Base-by-base conservation (phyloP, 805 yeast species). In the Candida nanaspora region DNA sequence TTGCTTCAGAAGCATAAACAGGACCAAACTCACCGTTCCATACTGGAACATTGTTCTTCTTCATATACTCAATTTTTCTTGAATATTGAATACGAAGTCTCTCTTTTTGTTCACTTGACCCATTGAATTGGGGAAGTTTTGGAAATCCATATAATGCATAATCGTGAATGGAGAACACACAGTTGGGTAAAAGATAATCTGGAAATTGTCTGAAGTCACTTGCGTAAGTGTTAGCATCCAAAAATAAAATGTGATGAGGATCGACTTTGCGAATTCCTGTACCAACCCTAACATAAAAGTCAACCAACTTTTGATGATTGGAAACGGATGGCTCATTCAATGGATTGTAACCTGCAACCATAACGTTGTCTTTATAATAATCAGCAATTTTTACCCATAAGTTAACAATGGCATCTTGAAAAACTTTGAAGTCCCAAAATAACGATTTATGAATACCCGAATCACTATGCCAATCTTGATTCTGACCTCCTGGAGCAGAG, bases 21-120 rank as follows among this genome's bases (percentile, higher is more conserved):
- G 77, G 75, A 27, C 78, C 75, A 51, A 72, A 69, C 52, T 72
- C 74, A 25, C 77, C 77, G 51, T 70, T 70, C 78, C 78, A 72
- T 16, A 72, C 74, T 2, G 78, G 76, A 9, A 70, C 73, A 13
- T 62, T 50, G 43, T 59, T 49, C 29, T 60, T 46, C 31, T 46
- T 48, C 66, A 68, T 68, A 52, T 61, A 68, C 45, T 69, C 68
- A 44, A 71, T 51, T 51, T 72, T 72, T 37, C 74, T 52, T 32
- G 63, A 53, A 48, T 68, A 72, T 46, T 63, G 70, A n/a, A 41
- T 40, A 41, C 56, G 47, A 40, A 72, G 46, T 49, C 63, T 66
- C 27, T 43, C 56, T 39, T 48, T 52, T 46, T 72, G 66, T 28
- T 53, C 68, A 1, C 40, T 57, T 10, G 63, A 48, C 18, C 72